Evolutionary conservation across 495 filamentous ascomycete species (phyloP), one percentile per base, ranked within the genome.

Genomic region (Aspergillus baeticus): DNA sequence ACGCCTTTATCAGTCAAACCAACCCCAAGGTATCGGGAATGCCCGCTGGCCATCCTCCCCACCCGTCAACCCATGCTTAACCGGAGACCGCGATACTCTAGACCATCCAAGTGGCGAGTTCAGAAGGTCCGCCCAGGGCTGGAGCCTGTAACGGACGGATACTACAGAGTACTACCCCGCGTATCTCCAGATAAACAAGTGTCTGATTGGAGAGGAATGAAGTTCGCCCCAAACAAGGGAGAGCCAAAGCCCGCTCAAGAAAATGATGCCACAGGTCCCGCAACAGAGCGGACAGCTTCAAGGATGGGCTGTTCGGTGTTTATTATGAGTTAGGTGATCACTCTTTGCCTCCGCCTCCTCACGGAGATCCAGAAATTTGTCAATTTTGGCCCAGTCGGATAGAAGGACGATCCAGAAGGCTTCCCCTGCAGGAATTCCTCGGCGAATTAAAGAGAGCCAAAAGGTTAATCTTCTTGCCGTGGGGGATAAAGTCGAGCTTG

Each of bases 381-480:
- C 36, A 29, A 36, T 35, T 47, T 35, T 21, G 14, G 43, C n/a
- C 51, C 51, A 43, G 51, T 53, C 8, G 26, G 38, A 15, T 35
- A 11, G 36, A 33, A 53, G 37, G 50, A 53, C 29, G 52, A 39
- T 44, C 22, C 52, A 45, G 41, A 49, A 41, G 36, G 18, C 39
- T 55, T 55, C 53, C 53, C 43, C 53, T 55, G 53, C 53, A 55
- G 20, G 35, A 35, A 22, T 14, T 41, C 37, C 35, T 55, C 53
- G 53, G 53, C 53, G 53, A 55, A 55, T 55, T 55, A 48, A 48
- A 38, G 35, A 34, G 15, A 36, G 23, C 34, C 14, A n/a, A 45
- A 55, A 41, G 36, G 53, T 47, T 55, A 55, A 55, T 50, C 34
- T 22, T 15, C 20, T 13, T 50, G 26, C n/a, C 34, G 47, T 50